Evolutionary conservation across 2,329 filamentous ascomycete species (phyloP).

Genomic region (Fusarium sacchari): DNA sequence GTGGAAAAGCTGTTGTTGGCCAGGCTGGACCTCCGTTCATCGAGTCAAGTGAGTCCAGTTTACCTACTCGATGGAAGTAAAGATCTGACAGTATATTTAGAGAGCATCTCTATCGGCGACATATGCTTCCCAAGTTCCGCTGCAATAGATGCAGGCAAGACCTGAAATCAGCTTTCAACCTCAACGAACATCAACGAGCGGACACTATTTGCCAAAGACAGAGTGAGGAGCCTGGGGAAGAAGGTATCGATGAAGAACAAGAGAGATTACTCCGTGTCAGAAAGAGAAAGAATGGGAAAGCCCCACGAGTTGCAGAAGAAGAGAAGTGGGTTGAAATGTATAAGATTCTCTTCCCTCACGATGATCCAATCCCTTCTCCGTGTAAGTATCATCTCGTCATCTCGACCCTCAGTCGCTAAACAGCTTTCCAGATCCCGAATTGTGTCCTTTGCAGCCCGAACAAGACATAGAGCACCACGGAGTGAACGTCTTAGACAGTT

Average conservation of each 20-base stretch:
- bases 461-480: not conserved
- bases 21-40: not conserved
- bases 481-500: not conserved
- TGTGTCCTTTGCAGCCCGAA: not conserved
- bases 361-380: not conserved
- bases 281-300: not conserved
- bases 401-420: no score
- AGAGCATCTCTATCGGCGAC: not conserved
- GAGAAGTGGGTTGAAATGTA: constrained; percentile 2
- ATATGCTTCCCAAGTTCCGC: not conserved
- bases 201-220: not conserved
- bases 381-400: not conserved
- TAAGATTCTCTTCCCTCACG: not conserved
- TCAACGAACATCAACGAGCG: not conserved
- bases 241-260: not conserved
- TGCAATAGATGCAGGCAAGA: constrained; percentile 4
- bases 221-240: not conserved
- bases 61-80: rapidly evolving
- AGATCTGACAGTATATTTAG: not conserved
- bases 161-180: not conserved
- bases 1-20: not conserved
- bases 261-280: not conserved
- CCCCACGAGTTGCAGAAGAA: not conserved
- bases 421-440: not conserved
- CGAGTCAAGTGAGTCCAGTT: not conserved